Conservation (phyloP, 768 basidiomycete species). For the Pholiota molesta region DNA sequence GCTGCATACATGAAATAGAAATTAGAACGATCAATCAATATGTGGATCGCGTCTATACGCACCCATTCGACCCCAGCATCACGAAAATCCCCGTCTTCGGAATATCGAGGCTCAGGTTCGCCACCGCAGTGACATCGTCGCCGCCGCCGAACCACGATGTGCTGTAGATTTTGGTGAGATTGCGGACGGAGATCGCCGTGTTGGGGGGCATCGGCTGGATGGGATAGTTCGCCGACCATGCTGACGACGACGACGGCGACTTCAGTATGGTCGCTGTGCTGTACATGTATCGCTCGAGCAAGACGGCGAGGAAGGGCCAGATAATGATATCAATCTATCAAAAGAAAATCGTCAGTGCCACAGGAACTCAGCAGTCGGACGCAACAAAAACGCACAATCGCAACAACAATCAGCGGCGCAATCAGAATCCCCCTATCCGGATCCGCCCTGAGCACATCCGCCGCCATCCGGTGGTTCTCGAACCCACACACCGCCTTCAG, state of each 20-base stretch:
- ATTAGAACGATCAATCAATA: too few species aligned
- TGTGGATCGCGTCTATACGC: too few species aligned
- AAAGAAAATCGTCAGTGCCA: neutral
- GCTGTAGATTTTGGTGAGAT: slow-evolving; percentile 61
- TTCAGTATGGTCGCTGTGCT: slow-evolving; percentile 44
- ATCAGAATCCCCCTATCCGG: slow-evolving; percentile 58
- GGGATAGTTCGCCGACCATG: neutral
- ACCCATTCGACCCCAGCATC: slow-evolving; percentile 75
- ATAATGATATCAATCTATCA: slow-evolving; percentile 68
- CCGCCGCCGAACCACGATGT: slow-evolving; percentile 52
- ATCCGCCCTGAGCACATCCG: slow-evolving; percentile 56
- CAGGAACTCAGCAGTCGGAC: neutral
- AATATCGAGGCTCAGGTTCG: slow-evolving; percentile 67
- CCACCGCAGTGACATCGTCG: slow-evolving; percentile 57
- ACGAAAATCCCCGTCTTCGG: slow-evolving; percentile 77
- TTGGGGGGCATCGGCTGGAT: slow-evolving; percentile 32
- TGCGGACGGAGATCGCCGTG: slow-evolving; percentile 64
- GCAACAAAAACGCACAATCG: slow-evolving; percentile 49
- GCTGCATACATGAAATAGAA: slow-evolving; percentile 33
- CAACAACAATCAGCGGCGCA: slow-evolving; percentile 63
- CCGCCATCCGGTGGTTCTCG: slow-evolving; percentile 57
- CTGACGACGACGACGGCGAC: too few species aligned
- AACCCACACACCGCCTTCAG: slow-evolving; percentile 68
- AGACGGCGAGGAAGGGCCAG: slow-evolving; percentile 68
- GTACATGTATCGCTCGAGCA: slow-evolving; percentile 67